Base-by-base conservation (phyloP, 306 rosid species). In the Fragaria vesca region DNA sequence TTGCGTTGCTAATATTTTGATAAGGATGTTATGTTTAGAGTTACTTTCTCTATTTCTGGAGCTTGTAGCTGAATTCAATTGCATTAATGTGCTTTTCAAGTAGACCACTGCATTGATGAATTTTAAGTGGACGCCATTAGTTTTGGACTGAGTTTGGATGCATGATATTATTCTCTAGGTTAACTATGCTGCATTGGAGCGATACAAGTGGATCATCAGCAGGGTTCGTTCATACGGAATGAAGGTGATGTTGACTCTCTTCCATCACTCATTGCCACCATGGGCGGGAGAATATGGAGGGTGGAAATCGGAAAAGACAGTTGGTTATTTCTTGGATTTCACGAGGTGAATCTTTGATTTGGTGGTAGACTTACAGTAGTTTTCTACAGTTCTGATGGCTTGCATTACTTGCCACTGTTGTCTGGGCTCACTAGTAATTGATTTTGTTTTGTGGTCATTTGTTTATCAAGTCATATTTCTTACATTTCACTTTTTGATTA, bases 231-330 rank as follows among this genome's bases (percentile, higher is more conserved):
- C 97, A 32, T 77, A 88, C 78, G 98, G 97, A 81, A 95, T 95
- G 98, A 95, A 95, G 85, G 98, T 95, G 81, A 89, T 92, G 98
- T 88, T 95, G 76, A 95, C 98, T 73, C 91, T 95, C 76, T 95
- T 95, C 75, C 98, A 95, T 88, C 98, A 95, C 79, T 95, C 98
- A 45, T 86, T 95, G 74, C 98, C 98, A 52, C 91, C 98, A 16
- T 88, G 89, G 99, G 97, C 99, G 38, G 91, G 96, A 77, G 92
- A 90, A 58, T 95, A 95, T 87, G 99, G 99, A 81, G 99, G 97
- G 79, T 95, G 97, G 99, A 92, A 95, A 87, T 79, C 91, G 85
- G 97, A 95, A 80, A 95, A 89, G 85, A 95, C 99, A 3, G 97
- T 89, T 80, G 97, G 83, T 83, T 93, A 95, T 86, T 95, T 92